A percentile compares a stretch with the other conserved stretches of the same genome.
phyloP scores from a whole-genome alignment of 2,329 filamentous ascomycete species.

The Fusarium coicis region DNA sequence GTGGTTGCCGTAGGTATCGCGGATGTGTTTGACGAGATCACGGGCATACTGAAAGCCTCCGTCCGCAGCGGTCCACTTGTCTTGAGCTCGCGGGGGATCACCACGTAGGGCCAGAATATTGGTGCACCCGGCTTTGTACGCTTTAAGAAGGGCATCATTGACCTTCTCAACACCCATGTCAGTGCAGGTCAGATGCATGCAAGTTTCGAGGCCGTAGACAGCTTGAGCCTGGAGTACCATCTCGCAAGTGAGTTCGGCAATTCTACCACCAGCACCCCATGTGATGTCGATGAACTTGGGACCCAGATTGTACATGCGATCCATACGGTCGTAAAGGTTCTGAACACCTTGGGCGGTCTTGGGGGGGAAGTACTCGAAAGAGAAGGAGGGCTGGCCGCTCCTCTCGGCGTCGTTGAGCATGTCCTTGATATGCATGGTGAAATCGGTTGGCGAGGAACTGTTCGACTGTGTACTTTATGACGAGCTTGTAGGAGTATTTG shows the following conservation, averaged over 20 bases:
- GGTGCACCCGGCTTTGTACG: conserved; percentile 94
- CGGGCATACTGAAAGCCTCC: conserved; percentile 91
- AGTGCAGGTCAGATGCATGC: conserved; percentile 98
- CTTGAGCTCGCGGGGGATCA: conserved; percentile 91
- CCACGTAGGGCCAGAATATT: conserved; percentile 95
- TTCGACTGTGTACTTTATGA: neutral
- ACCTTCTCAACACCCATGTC: conserved; percentile 96
- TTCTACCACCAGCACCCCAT: conserved; percentile 93
- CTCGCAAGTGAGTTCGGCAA: conserved; percentile 92
- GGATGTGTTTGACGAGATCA: conserved; percentile 88
- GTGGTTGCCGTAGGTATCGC: conserved; percentile 74
- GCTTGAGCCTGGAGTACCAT: conserved; percentile 98
- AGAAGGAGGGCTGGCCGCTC: conserved; percentile 87
- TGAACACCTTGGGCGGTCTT: conserved; percentile 98
- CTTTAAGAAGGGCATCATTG: conserved; percentile 85
- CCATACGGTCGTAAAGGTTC: conserved; percentile 99
- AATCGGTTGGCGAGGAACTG: conserved; percentile 7
- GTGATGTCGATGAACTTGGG: conserved; percentile 98
- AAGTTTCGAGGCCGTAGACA: conserved; percentile 95
- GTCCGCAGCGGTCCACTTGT: conserved; percentile 90
- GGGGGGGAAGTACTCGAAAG: conserved; percentile 99
- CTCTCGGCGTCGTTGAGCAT: conserved; percentile 87
- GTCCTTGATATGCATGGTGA: conserved; percentile 92
- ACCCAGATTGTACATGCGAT: conserved; percentile 95
- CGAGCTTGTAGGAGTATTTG: neutral